Evolutionary conservation across 176 grass and related monocot genomes (phyloP).

Genomic region (Tillandsia fasciculata): DNA sequence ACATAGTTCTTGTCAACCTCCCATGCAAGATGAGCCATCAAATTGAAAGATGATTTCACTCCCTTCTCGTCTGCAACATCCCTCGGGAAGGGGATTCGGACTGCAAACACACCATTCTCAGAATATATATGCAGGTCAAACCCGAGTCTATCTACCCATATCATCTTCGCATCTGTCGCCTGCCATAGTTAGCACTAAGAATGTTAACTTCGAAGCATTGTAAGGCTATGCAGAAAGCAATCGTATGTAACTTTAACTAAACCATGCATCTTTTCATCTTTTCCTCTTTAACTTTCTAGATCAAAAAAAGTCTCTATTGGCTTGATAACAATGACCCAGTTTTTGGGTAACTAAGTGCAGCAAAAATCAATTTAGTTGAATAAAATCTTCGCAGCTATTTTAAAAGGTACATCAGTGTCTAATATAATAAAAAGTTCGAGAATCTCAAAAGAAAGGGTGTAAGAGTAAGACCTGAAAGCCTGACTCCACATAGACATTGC

Average conservation of each 20-base stretch:
- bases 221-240: no score
- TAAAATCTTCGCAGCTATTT: not conserved
- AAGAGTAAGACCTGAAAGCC: slow-evolving; percentile 58
- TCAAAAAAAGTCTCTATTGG: no score
- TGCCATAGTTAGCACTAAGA: slow-evolving; percentile 13
- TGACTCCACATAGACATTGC: slow-evolving; percentile 64
- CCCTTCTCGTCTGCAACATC: slow-evolving; percentile 78
- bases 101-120: slow-evolving; percentile 43
- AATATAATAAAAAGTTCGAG: not conserved
- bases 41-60: slow-evolving; percentile 88
- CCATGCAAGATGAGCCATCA: slow-evolving; percentile 95
- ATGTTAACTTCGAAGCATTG: no score
- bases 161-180: slow-evolving; percentile 63
- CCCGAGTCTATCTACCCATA: slow-evolving; percentile 83
- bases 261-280: no score
- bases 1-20: slow-evolving; percentile 75
- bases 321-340: not conserved
- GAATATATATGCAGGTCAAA: slow-evolving; percentile 73
- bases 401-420: not conserved
- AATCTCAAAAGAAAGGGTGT: not conserved
- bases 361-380: not conserved
- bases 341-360: no score
- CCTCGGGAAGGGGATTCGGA: slow-evolving; percentile 68
- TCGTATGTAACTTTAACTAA: no score
- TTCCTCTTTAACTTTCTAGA: no score